phyloP scores from a whole-genome alignment of 176 grass and related monocot genomes.

The Phragmites australis region DNA sequence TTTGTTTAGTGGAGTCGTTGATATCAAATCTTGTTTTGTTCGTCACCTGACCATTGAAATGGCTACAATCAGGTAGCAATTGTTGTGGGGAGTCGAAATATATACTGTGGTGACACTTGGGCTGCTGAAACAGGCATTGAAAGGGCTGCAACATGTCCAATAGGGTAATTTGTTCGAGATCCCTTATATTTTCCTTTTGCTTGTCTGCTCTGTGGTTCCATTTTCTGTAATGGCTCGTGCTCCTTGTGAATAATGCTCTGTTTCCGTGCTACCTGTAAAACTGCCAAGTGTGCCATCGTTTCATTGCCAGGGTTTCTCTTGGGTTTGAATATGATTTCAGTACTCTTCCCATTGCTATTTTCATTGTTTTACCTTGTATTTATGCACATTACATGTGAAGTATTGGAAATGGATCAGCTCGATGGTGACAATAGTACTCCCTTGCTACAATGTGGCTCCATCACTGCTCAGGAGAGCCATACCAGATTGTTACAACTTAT shows the following conservation, averaged over 20 bases:
- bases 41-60: not conserved
- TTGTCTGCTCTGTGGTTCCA: not conserved
- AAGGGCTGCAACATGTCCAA: slow-evolving; percentile 57
- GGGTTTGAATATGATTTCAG: no score
- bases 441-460: not conserved
- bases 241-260: not conserved
- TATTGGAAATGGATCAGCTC: no score
- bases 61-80: slow-evolving; percentile 52
- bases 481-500: not conserved
- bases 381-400: no score
- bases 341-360: no score
- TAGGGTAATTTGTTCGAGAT: slow-evolving; percentile 39
- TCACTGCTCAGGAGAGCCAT: not conserved
- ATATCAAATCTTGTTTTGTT: not conserved
- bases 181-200: not conserved
- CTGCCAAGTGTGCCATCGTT: no score
- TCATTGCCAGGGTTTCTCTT: no score
- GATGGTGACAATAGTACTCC: no score
- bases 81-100: slow-evolving; percentile 67
- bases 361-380: no score
- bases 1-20: not conserved
- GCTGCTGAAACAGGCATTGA: slow-evolving; percentile 47
- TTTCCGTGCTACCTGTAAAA: no score
- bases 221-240: not conserved
- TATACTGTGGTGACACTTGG: slow-evolving; percentile 57